phyloP scores from a whole-genome alignment of 169 alveolate genomes.

The Theileria parva region DNA sequence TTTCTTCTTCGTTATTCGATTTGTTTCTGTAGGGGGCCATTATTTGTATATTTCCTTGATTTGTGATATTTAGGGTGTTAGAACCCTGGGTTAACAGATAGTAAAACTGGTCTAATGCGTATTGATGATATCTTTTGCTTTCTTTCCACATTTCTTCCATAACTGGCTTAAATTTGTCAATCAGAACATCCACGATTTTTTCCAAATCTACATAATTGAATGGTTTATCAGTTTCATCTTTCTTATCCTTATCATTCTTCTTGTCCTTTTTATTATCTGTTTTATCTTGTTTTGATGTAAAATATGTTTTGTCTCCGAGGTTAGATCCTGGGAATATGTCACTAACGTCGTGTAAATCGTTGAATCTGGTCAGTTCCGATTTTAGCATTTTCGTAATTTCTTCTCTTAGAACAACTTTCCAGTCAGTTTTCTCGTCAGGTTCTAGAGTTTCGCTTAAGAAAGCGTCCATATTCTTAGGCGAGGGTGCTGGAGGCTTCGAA shows the following conservation, averaged over 20 bases:
- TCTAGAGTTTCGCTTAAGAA: neutral
- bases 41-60: neutral
- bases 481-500: constrained; percentile 3
- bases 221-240: neutral
- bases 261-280: neutral
- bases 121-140: constrained; percentile 39
- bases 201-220: constrained; percentile 22
- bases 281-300: neutral
- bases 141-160: constrained; percentile 43
- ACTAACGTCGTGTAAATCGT: constrained; percentile 22
- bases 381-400: neutral
- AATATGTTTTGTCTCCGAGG: neutral
- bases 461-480: constrained; percentile 18
- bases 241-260: neutral
- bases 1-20: neutral
- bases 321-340: neutral
- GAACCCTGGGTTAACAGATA: constrained; percentile 1
- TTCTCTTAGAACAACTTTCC: constrained; percentile 2
- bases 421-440: neutral
- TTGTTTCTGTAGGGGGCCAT: neutral
- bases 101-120: constrained; percentile 47
- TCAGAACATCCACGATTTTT: constrained; percentile 16
- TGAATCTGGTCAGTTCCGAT: constrained; percentile 19
- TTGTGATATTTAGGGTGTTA: neutral
- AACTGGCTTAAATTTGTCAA: constrained; percentile 36